These are phyloP conservation scores for Fistulifera pelliculosa DNA, from an alignment of 108 stramenopile species.

Conservation along the genomic window DNA sequence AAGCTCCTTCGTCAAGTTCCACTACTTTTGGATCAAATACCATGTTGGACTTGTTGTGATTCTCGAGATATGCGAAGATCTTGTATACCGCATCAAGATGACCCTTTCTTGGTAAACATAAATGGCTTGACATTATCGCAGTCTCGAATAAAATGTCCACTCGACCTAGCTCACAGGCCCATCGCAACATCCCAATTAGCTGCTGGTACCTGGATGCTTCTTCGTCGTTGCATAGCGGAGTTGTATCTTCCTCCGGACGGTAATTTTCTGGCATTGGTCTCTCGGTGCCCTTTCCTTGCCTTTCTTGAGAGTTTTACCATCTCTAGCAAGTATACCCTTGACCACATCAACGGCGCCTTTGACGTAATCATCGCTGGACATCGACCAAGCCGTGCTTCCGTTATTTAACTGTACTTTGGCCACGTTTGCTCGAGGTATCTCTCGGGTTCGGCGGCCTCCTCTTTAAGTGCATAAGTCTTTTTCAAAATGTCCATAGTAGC, in stretches of 20 bases:
- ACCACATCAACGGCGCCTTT: slow-evolving; percentile 15
- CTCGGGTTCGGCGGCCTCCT: slow-evolving; percentile 10
- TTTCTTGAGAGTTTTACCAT: slow-evolving; percentile 1
- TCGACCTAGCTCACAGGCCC: slow-evolving; percentile 29
- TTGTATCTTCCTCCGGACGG: neutral
- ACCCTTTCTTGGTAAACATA: slow-evolving; percentile 37
- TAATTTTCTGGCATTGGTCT: neutral
- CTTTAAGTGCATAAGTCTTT: slow-evolving; percentile 14
- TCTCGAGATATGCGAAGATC: slow-evolving; percentile 32
- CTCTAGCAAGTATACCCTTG: slow-evolving; percentile 9
- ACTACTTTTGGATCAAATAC: slow-evolving; percentile 17
- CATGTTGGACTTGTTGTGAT: slow-evolving; percentile 4
- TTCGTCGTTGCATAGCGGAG: neutral
- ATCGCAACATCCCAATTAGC: slow-evolving; percentile 12
- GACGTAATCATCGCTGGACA: slow-evolving; percentile 16
- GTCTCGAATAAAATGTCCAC: slow-evolving; percentile 33
- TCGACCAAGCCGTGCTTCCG: slow-evolving; percentile 5
- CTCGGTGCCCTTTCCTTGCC: neutral
- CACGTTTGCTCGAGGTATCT: slow-evolving; percentile 17
- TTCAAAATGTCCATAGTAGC: neutral
- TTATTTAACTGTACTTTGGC: neutral
- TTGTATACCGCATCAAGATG: slow-evolving; percentile 33
- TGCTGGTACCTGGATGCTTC: neutral
- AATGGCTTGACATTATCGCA: slow-evolving; percentile 32
- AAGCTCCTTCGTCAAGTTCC: neutral